These are phyloP conservation scores for Physocladia obscura DNA, from an alignment of 192 early-diverging fungal genomes.

Conservation along the genomic window DNA sequence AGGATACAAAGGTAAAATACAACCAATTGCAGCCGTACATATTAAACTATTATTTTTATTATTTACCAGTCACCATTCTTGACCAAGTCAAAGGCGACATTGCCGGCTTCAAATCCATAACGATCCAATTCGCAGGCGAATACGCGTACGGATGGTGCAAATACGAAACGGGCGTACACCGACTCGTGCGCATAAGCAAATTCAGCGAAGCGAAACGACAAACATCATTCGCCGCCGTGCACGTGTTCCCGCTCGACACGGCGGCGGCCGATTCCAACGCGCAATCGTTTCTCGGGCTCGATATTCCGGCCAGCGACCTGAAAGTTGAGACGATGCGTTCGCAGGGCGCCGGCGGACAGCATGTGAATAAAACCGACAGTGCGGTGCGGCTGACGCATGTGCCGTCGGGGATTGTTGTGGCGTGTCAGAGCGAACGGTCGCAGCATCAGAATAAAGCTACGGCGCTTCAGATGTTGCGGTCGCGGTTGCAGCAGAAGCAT, in stretches of 20 bases:
- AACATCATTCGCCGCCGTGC: conserved; percentile 57
- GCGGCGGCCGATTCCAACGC: conserved; percentile 22
- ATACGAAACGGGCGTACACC: conserved; percentile 53
- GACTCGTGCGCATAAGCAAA: conserved; percentile 54
- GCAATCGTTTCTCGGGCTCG: conserved; percentile 30
- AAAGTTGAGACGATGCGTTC: conserved; percentile 56
- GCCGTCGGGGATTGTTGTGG: conserved; percentile 75
- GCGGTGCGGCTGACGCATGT: conserved; percentile 92
- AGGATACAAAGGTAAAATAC: conserved; percentile 23
- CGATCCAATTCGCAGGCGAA: conserved; percentile 44
- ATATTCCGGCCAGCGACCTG: conserved; percentile 48
- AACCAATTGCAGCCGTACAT: too few relatives aligned
- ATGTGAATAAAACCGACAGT: conserved; percentile 94
- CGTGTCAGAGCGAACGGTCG: conserved; percentile 85
- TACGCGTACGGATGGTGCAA: conserved; percentile 56
- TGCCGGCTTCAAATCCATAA: conserved; percentile 46
- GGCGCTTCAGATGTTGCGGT: conserved; percentile 79
- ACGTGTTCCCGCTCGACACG: conserved; percentile 40
- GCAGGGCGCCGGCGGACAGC: conserved; percentile 65
- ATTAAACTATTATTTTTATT: neutral
- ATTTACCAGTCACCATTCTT: conserved; percentile 36
- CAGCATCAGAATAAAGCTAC: conserved; percentile 88
- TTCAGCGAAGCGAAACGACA: conserved; percentile 56
- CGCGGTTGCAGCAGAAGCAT: conserved; percentile 66
- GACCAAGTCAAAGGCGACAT: conserved; percentile 46